Base-by-base conservation (phyloP, 331 rosid species). In the Saraca asoca region DNA sequence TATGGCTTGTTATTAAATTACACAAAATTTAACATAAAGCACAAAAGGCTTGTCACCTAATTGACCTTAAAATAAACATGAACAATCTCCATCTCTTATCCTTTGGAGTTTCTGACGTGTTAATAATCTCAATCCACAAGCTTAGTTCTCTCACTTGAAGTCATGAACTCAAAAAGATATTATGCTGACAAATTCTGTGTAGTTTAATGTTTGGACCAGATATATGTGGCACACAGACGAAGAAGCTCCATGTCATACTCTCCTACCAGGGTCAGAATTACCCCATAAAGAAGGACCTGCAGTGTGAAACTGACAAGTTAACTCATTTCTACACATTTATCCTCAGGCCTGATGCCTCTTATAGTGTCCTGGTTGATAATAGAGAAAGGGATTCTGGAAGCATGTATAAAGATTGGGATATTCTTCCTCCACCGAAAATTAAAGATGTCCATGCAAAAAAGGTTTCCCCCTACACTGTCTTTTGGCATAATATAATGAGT, bases 151-250 rank as follows among this genome's bases (percentile, higher is more conserved):
- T 43, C 49, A 43, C 49, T 43, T 11, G 5, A 43, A 43, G 49
- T 10, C 15, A 12, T 43, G 49, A 43, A 5, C 49, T 12, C 11
- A 3, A 43, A 13, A 42, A 13, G 46, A 53, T 52, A 31, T 17
- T 60, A 11, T 9, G 66, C 82, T 74, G 75, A 67, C 64, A 64
- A 34, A 54, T 71, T 74, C 75, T 68, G 48, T 84, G 56, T 16
- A 90, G 95, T 67, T 51, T 90, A 29, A 90, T 90, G 96, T 90
- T 90, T 69, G 96, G 96, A 71, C 96, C 96, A 42, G 96, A 90
- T 81, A 9, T 90, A 60, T 90, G 96, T 48, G 95, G 96, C 63
- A 87, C 95, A 0, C 89, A 90, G 69, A 83, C 90, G 39, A 90
- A 90, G 88, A 90, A 87, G 77, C 95, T 90, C 69, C 96, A 90